Evolutionary conservation across 805 yeast species (phyloP), one percentile per base, ranked within the genome.

Genomic region (Saccharomyces eubayanus): DNA sequence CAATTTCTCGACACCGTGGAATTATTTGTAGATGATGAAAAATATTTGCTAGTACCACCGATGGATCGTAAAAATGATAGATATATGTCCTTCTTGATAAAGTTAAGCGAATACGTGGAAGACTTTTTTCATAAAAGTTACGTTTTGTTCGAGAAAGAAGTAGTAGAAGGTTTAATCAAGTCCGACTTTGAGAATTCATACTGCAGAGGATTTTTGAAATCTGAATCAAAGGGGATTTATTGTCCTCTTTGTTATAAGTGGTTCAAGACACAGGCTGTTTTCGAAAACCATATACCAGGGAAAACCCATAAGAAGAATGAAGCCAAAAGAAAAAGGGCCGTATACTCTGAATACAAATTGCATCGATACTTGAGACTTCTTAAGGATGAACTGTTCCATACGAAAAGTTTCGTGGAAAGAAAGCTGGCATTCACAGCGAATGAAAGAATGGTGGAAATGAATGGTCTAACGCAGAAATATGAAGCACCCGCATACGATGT

Each of bases 281-380:
- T 74, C 64, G 69, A 77, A 3, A 83, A 79, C 2, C 97, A 92
- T 73, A 67, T 89, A 28, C 55, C 62, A 1, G 96, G 96, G 1
- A 87, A 86, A 64, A 84, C 84, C 60, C 97, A 92, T 65, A 71
- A 75, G 53, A 84, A 82, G 59, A 81, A 81, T 41, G 64, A 60
- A 0, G 62, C 56, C 28, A 63, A 59, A 21, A 59, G 64, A 8
- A 60, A 59, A 36, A 54, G 62, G 1, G 53, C 67, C 6, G 60
- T 69, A 6, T 57, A 59, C 6, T 59, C 67, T n/a, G 83, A 80
- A 57, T 73, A 63, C 57, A 60, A 70, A 41, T 67, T 83, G 21
- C 66, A 63, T 6, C 62, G 64, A 21, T 59, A 82, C 3, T 66
- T 75, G 0, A 57, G 62, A 5, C 56, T 75, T 0, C 64, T 87